A percentile compares a stretch with the other conserved stretches of the same genome.
Evolutionary conservation across 2,329 filamentous ascomycete genomes (phyloP).

Genomic region (Sporothrix inflata): DNA sequence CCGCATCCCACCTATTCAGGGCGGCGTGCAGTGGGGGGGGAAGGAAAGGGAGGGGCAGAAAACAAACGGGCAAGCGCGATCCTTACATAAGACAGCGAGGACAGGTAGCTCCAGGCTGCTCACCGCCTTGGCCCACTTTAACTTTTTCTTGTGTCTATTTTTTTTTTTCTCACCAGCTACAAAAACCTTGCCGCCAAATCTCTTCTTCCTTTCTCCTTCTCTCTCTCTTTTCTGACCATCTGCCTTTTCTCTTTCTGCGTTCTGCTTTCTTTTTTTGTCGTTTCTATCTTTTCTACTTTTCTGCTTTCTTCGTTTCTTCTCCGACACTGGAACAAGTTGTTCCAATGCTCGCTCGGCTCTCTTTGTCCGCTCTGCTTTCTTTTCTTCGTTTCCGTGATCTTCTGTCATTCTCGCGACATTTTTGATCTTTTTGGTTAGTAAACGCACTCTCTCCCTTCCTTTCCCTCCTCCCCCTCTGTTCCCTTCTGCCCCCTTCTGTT

Average conservation of each 20-base stretch:
- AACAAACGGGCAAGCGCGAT: conserved; percentile 17
- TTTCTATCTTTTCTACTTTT: not conserved
- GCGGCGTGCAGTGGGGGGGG: not conserved
- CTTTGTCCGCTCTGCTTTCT: not conserved
- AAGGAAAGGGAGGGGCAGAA: conserved; percentile 13
- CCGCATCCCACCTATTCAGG: not conserved
- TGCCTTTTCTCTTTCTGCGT: not conserved
- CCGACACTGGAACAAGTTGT: no score
- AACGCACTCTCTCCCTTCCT: not conserved
- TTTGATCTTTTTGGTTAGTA: conserved; percentile 2
- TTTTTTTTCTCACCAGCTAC: conserved; percentile 18
- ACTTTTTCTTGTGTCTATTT: not conserved
- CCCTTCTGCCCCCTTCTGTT: not conserved
- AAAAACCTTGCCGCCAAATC: conserved; percentile 6
- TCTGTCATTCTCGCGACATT: not conserved
- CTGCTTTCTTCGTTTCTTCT: no score
- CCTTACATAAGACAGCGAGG: not conserved
- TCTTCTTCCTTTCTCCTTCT: not conserved
- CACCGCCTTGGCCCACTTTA: conserved; percentile 26
- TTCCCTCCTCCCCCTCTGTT: no score
- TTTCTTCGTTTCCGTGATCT: not conserved
- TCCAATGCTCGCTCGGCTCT: not conserved
- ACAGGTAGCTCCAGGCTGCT: not conserved
- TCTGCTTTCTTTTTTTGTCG: not conserved
- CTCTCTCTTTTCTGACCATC: not conserved